phyloP scores from a whole-genome alignment of 805 yeast genomes.

The Starmerella bacillaris region DNA sequence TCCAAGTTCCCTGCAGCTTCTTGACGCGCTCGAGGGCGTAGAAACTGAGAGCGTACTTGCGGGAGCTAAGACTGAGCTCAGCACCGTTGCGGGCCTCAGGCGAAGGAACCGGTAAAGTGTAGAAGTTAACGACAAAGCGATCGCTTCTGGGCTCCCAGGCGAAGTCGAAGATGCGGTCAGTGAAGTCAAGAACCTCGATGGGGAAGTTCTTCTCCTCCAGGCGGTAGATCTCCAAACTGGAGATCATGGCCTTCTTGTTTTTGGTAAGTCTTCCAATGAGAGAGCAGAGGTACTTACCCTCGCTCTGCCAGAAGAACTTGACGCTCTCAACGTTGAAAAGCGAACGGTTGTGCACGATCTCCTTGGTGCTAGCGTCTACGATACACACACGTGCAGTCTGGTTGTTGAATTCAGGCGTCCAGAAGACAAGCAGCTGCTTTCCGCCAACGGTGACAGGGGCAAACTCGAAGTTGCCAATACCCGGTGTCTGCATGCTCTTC shows the following conservation, averaged over 20 bases:
- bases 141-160: conserved; percentile 94
- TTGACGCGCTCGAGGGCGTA: conserved; percentile 56
- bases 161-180: conserved; percentile 70
- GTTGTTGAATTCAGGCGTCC: conserved; percentile 90
- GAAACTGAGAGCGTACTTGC: conserved; percentile 34
- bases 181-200: conserved; percentile 82
- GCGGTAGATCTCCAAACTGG: conserved; percentile 83
- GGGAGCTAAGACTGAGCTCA: background rate
- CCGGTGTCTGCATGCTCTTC: conserved; percentile 66
- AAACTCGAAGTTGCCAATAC: conserved; percentile 80
- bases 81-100: conserved; percentile 10
- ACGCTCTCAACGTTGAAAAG: conserved; percentile 87
- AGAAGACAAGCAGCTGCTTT: conserved; percentile 62
- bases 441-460: conserved; percentile 69
- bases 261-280: conserved; percentile 95
- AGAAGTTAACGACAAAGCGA: conserved; percentile 64
- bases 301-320: conserved; percentile 83
- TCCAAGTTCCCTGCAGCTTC: conserved; percentile 40
- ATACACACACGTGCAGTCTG: conserved; percentile 89
- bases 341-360: conserved; percentile 75
- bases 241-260: conserved; percentile 76
- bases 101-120: conserved; percentile 27
- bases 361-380: conserved; percentile 70
- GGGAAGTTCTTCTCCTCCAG: conserved; percentile 79
- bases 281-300: conserved; percentile 69